Evolutionary conservation across 2,329 filamentous ascomycete genomes (phyloP).

Genomic region (Paramyrothecium roridum): DNA sequence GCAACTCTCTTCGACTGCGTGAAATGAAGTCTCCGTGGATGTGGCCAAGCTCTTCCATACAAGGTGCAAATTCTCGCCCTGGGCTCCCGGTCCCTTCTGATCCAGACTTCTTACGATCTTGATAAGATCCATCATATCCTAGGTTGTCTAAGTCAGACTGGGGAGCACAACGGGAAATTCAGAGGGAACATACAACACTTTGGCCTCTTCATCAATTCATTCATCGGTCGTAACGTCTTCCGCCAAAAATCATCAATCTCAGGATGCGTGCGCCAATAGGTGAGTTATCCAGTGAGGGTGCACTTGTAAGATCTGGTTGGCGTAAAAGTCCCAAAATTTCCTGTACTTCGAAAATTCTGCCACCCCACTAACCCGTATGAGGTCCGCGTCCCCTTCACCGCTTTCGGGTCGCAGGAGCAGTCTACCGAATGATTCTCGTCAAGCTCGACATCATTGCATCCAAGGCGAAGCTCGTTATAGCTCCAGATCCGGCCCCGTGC

Average conservation of each 20-base stretch:
- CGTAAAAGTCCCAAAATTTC: not conserved
- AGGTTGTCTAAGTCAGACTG: conserved; percentile 14
- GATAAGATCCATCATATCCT: conserved; percentile 40
- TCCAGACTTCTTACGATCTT: conserved; percentile 54
- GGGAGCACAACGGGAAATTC: conserved; percentile 2
- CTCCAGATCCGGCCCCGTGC: conserved; percentile 18
- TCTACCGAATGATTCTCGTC: conserved; percentile 34
- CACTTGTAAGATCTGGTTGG: not conserved
- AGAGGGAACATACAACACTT: conserved; percentile 11
- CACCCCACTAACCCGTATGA: conserved; percentile 20
- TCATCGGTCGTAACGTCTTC: conserved; percentile 16
- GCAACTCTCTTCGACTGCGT: conserved; percentile 54
- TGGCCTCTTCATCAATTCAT: not conserved
- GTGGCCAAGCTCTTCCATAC: conserved; percentile 48
- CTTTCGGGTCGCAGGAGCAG: conserved; percentile 33
- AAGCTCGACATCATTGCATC: conserved; percentile 30
- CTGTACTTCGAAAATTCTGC: conserved; percentile 48
- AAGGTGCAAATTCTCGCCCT: conserved; percentile 43
- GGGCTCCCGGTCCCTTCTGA: conserved; percentile 40
- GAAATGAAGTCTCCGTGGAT: conserved; percentile 38
- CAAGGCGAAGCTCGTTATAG: conserved; percentile 24
- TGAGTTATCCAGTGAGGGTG: conserved; percentile 6
- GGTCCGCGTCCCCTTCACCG: conserved; percentile 33
- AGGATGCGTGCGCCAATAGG: not conserved
- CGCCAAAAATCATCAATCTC: conserved; percentile 8